A percentile compares a stretch with the other conserved stretches of the same genome.
Conservation (phyloP, 176 grass and related monocot species). For the Oryza glaberrima region DNA sequence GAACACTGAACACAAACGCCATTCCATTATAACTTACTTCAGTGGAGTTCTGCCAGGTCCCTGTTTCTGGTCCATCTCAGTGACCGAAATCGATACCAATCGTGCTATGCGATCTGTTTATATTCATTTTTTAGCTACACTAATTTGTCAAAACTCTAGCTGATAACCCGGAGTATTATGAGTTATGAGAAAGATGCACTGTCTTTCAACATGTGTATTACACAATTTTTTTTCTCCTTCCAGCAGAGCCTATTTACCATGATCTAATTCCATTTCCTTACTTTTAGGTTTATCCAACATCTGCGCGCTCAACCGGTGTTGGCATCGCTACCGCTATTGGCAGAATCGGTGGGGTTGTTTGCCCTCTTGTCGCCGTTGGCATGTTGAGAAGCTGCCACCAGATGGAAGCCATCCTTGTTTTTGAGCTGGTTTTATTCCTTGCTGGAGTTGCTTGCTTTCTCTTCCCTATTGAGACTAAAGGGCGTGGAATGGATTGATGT, state of each 20-base stretch:
- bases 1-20: background rate
- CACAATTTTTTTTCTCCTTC: background rate
- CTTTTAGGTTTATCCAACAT: slow-evolving; percentile 74
- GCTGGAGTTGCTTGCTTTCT: slow-evolving; percentile 59
- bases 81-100: background rate
- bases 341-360: slow-evolving; percentile 70
- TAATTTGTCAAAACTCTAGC: too few species aligned
- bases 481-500: slow-evolving; percentile 49
- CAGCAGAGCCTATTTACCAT: background rate
- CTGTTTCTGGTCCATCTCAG: background rate
- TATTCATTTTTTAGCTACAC: background rate
- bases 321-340: slow-evolving; percentile 64
- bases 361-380: slow-evolving; percentile 63
- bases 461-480: slow-evolving; percentile 78
- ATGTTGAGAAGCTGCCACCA: slow-evolving; percentile 71
- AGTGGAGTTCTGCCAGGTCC: background rate
- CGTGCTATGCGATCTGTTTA: background rate
- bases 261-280: background rate
- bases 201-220: background rate
- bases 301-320: slow-evolving; percentile 65
- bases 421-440: slow-evolving; percentile 58
- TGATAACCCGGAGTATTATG: background rate
- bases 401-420: slow-evolving; percentile 64
- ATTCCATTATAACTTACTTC: background rate
- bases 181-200: background rate